Conservation (phyloP, 768 basidiomycete species). For the Leucosporidium creatinivorum region DNA sequence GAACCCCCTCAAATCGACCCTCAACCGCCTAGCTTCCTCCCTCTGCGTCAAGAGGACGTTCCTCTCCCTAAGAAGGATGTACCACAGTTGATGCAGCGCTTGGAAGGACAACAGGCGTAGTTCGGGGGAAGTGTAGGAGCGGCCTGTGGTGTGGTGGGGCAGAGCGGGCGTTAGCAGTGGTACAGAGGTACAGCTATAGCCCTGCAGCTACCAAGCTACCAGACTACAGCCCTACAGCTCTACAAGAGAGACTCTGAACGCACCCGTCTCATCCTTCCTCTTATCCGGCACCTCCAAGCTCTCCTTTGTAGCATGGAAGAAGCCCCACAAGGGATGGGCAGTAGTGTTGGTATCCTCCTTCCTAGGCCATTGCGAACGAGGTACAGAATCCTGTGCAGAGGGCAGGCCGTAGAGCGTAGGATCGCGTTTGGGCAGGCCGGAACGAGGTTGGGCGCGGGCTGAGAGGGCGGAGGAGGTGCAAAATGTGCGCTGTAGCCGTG, state of each 20-base stretch:
- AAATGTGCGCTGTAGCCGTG: no score
- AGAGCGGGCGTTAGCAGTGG: background rate
- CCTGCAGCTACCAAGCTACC: no score
- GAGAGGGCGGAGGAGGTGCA: no score
- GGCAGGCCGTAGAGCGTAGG: slow-evolving; percentile 32
- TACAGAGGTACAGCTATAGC: background rate
- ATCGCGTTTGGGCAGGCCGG: slow-evolving; percentile 33
- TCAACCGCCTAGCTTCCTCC: slow-evolving; percentile 65
- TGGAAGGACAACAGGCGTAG: slow-evolving; percentile 83
- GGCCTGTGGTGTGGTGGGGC: slow-evolving; percentile 52
- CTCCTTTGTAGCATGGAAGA: slow-evolving; percentile 35
- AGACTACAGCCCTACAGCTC: no score
- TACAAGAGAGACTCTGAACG: background rate
- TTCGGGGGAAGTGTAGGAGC: slow-evolving; percentile 79
- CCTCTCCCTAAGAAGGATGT: slow-evolving; percentile 74
- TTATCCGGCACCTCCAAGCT: slow-evolving; percentile 28
- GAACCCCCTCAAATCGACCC: slow-evolving; percentile 37
- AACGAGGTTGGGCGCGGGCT: background rate
- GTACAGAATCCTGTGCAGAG: background rate
- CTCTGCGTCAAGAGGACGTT: slow-evolving; percentile 84
- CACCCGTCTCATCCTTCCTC: slow-evolving; percentile 24
- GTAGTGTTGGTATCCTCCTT: slow-evolving; percentile 19
- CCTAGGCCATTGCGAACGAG: slow-evolving; percentile 7
- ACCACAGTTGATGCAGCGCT: slow-evolving; percentile 93
- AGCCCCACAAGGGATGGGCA: slow-evolving; percentile 36